Percentiles rank a stretch among this genome's conserved stretches.
Evolutionary conservation across 106 monocot genomes (phyloP).

Genomic region (Xerophyta viscosa): DNA sequence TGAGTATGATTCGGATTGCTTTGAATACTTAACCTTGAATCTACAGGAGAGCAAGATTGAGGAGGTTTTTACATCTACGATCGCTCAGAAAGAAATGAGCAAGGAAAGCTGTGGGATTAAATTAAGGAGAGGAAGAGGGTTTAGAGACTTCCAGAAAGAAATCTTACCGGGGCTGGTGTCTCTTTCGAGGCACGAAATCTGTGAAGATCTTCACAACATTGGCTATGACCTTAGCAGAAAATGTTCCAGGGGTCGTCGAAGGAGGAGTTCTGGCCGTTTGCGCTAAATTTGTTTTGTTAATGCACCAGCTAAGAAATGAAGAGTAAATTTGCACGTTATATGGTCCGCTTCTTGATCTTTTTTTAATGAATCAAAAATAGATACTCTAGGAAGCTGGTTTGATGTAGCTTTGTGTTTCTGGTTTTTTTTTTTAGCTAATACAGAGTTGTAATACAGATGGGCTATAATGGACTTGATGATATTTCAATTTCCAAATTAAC

Average conservation of each 20-base stretch:
- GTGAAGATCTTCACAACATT: conserved; percentile 75
- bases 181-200: conserved; percentile 77
- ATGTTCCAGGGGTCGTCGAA: conserved; percentile 13
- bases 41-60: conserved; percentile 35
- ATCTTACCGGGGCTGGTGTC: conserved; percentile 73
- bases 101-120: conserved; percentile 19
- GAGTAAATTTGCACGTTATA: background rate
- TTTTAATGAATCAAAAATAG: background rate
- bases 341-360: background rate
- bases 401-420: conserved; percentile 7
- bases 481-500: too few relatives aligned
- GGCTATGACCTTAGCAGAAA: conserved; percentile 40
- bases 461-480: too few relatives aligned
- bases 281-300: background rate
- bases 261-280: conserved; percentile 17
- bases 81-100: conserved; percentile 3
- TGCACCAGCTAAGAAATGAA: too few relatives aligned
- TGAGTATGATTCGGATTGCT: conserved; percentile 50
- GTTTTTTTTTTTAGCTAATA: too few relatives aligned
- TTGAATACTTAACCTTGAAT: conserved; percentile 40
- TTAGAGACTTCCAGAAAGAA: conserved; percentile 74
- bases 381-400: background rate
- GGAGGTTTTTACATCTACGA: conserved; percentile 5
- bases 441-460: too few relatives aligned
- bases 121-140: conserved; percentile 47